phyloP scores from a whole-genome alignment of 352 stramenopile species.

The Sclerospora graminicola region DNA sequence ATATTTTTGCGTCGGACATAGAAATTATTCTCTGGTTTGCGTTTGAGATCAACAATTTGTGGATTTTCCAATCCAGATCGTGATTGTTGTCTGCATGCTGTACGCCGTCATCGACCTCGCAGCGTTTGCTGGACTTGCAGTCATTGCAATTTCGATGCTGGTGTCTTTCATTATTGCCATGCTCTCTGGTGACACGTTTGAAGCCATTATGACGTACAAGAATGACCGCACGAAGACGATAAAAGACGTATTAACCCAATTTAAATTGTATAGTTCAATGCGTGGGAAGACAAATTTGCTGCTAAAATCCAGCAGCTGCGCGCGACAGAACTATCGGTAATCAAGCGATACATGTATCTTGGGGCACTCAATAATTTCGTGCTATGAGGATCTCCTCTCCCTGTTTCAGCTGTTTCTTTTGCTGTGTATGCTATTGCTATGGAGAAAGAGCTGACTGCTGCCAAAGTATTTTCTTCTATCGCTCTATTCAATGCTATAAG shows the following conservation, averaged over 20 bases:
- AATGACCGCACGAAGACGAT: too few species aligned
- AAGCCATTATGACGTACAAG: too few species aligned
- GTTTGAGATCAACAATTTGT: slow-evolving; percentile 32
- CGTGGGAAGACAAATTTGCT: slow-evolving; percentile 80
- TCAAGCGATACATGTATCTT: slow-evolving; percentile 44
- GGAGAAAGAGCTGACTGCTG: too few species aligned
- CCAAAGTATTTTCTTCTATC: slow-evolving; percentile 39
- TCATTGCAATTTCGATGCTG: too few species aligned
- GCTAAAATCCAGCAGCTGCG: slow-evolving; percentile 51
- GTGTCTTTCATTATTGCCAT: too few species aligned
- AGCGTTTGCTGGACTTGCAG: too few species aligned
- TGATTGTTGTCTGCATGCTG: slow-evolving; percentile 25
- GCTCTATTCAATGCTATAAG: slow-evolving; percentile 39
- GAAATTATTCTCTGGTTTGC: slow-evolving; percentile 32
- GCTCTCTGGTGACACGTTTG: too few species aligned
- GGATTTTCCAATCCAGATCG: slow-evolving; percentile 37
- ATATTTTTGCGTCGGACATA: slow-evolving; percentile 88
- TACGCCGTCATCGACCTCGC: too few species aligned
- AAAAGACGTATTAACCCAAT: slow-evolving; percentile 73
- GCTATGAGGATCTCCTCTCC: slow-evolving; percentile 29
- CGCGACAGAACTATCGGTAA: slow-evolving; percentile 73
- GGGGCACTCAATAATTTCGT: slow-evolving; percentile 35
- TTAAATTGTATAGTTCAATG: slow-evolving; percentile 93
- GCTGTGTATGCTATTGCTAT: too few species aligned
- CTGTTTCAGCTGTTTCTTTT: slow-evolving; percentile 42